Conservation (phyloP, 2,329 filamentous ascomycete genomes). For the Hypoxylon sp. region DNA sequence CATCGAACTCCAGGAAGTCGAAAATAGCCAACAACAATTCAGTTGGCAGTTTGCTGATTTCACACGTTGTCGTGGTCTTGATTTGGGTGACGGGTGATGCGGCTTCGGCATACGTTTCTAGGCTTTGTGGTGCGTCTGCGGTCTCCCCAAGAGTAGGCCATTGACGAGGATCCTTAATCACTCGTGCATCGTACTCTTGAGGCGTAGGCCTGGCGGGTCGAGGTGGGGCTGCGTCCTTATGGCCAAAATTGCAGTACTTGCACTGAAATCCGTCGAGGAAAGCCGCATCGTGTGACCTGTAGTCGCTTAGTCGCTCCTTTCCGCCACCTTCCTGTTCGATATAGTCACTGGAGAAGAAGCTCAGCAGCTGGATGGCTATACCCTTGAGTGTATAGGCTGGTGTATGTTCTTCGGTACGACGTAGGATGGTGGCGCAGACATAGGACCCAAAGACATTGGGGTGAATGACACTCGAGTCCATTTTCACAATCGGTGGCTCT, state of each 20-base stretch:
- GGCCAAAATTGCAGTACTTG: constrained; percentile 40
- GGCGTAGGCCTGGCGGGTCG: background rate
- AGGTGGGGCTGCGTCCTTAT: background rate
- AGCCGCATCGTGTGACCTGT: constrained; percentile 24
- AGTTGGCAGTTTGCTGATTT: constrained; percentile 49
- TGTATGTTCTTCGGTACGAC: constrained; percentile 54
- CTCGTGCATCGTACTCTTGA: constrained; percentile 19
- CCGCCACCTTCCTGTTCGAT: constrained; percentile 52
- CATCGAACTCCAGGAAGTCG: constrained; percentile 47
- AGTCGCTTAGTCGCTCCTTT: constrained; percentile 41
- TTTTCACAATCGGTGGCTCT: constrained; percentile 49
- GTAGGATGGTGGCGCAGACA: constrained; percentile 59
- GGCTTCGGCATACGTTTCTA: background rate
- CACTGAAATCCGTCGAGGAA: constrained; percentile 37
- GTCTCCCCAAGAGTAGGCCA: constrained; percentile 15
- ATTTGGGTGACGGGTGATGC: too few species aligned
- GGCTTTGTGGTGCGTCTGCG: background rate
- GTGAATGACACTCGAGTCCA: constrained; percentile 53
- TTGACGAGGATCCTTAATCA: constrained; percentile 11
- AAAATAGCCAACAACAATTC: constrained; percentile 52
- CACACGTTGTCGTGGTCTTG: constrained; percentile 4
- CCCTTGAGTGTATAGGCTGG: constrained; percentile 60
- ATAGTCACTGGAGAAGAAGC: constrained; percentile 58
- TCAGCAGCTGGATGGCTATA: constrained; percentile 60
- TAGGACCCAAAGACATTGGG: constrained; percentile 56